Conservation (phyloP, 2,329 filamentous ascomycete species). For the Ascochyta viciae-villosae region DNA sequence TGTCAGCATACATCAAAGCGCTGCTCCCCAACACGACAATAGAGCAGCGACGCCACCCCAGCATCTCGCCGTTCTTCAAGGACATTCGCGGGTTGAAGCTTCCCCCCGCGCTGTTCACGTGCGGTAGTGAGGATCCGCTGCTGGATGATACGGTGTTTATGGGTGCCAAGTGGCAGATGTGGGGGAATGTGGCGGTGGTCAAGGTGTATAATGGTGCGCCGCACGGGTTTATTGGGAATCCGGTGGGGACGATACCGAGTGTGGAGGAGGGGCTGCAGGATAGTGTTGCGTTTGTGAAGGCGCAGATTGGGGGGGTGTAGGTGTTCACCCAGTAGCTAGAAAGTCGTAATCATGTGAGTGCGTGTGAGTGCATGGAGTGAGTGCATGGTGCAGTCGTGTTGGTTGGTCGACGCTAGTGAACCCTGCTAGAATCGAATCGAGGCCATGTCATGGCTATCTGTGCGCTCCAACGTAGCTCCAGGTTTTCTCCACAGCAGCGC, state of each 20-base stretch:
- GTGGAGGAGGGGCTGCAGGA: constrained; percentile 51
- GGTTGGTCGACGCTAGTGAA: too few relatives aligned
- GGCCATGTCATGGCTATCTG: constrained; percentile 16
- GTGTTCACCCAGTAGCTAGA: not conserved
- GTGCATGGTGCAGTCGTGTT: too few relatives aligned
- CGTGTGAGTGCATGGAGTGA: too few relatives aligned
- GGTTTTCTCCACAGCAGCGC: constrained; percentile 10
- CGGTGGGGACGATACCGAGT: constrained; percentile 43
- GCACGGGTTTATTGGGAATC: constrained; percentile 60
- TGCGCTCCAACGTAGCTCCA: constrained; percentile 3
- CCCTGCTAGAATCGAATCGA: too few relatives aligned
- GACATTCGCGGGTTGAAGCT: constrained; percentile 50
- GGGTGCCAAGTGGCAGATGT: constrained; percentile 61
- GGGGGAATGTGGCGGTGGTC: constrained; percentile 58
- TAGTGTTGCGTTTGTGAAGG: constrained; percentile 50
- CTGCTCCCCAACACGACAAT: constrained; percentile 53
- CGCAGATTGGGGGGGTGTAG: constrained; percentile 25
- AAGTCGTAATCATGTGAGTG: too few relatives aligned
- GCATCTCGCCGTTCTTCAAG: constrained; percentile 60
- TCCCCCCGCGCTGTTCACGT: constrained; percentile 63
- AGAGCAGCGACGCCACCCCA: constrained; percentile 53
- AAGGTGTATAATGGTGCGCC: constrained; percentile 63
- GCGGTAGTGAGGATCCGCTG: constrained; percentile 62
- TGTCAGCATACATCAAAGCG: constrained; percentile 56
- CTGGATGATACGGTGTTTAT: constrained; percentile 62